Percentiles rank a stretch among this genome's conserved stretches.
Evolutionary conservation across 2,329 filamentous ascomycete genomes (phyloP).

Genomic region (Chrysosporium keratinophilum): DNA sequence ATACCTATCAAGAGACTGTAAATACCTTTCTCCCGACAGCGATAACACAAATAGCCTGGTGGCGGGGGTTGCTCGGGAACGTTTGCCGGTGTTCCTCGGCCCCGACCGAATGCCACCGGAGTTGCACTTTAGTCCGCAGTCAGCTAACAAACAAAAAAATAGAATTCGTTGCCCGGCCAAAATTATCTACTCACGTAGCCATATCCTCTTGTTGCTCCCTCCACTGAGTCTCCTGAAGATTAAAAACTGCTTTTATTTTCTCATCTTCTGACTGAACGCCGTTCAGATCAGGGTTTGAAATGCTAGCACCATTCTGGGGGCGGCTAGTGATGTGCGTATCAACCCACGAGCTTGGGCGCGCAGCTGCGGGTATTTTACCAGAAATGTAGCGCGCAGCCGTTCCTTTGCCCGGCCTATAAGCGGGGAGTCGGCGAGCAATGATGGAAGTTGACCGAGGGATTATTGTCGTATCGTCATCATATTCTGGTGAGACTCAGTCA

Average conservation of each 20-base stretch:
- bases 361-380: conserved; percentile 84
- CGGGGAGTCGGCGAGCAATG: conserved; percentile 75
- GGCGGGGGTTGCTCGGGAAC: conserved; percentile 90
- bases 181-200: conserved; percentile 54
- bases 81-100: conserved; percentile 42
- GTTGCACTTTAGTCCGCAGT: conserved; percentile 31
- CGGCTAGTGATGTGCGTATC: conserved; percentile 42
- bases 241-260: conserved; percentile 84
- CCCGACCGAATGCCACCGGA: conserved; percentile 34
- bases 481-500: conserved; percentile 50
- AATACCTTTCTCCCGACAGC: conserved; percentile 78
- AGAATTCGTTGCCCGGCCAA: neutral
- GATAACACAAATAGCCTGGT: conserved; percentile 88
- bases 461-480: conserved; percentile 95
- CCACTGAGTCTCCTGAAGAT: conserved; percentile 84
- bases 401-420: conserved; percentile 73
- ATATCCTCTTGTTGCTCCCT: conserved; percentile 86
- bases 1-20: neutral
- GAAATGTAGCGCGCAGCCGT: conserved; percentile 90
- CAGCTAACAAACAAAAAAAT: conserved; percentile 7
- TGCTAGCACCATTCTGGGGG: conserved; percentile 25
- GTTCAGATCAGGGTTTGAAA: conserved; percentile 54
- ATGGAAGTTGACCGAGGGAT: conserved; percentile 92
- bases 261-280: conserved; percentile 85
- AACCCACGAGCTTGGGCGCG: conserved; percentile 64